phyloP scores from a whole-genome alignment of 2,329 filamentous ascomycete genomes.

The Colletotrichum magnum region DNA sequence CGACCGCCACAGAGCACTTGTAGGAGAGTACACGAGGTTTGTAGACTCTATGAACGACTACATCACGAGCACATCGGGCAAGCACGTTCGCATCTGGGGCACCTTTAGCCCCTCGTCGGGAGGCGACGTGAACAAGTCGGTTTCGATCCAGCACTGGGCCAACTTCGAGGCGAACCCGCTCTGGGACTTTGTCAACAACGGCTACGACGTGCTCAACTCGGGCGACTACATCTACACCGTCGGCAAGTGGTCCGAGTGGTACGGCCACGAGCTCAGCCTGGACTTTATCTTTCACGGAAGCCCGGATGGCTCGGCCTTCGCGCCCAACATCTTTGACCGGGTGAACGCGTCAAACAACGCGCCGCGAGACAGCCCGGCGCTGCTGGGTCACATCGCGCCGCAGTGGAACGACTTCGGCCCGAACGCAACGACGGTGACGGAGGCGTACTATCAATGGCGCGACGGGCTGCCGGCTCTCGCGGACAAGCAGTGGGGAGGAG shows the following conservation, averaged over 20 bases:
- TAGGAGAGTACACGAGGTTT: constrained; percentile 64
- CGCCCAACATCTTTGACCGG: constrained; percentile 45
- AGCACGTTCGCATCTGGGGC: constrained; percentile 68
- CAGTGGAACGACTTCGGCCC: constrained; percentile 46
- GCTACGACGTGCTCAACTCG: constrained; percentile 46
- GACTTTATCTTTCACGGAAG: constrained; percentile 43
- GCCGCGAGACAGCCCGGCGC: constrained; percentile 27
- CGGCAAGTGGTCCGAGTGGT: constrained; percentile 42
- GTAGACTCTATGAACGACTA: constrained; percentile 59
- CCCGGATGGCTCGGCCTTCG: constrained; percentile 39
- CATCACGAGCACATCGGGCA: constrained; percentile 47
- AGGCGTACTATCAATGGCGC: constrained; percentile 46
- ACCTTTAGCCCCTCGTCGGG: constrained; percentile 48
- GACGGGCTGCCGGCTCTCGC: constrained; percentile 45
- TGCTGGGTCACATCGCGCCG: constrained; percentile 44
- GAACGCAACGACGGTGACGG: constrained; percentile 44
- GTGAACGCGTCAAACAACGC: constrained; percentile 42
- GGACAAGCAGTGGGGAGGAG: constrained; percentile 47
- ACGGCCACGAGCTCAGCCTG: constrained; percentile 39
- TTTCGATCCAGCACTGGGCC: constrained; percentile 55
- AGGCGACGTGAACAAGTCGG: constrained; percentile 38
- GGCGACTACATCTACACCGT: constrained; percentile 45
- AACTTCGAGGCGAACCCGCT: constrained; percentile 43
- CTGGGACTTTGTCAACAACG: constrained; percentile 43
- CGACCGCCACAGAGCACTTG: constrained; percentile 46